A percentile compares a stretch with the other conserved stretches of the same genome.
phyloP scores from a whole-genome alignment of 139 green algal genomes.

The Mychonastes homosphaera region DNA sequence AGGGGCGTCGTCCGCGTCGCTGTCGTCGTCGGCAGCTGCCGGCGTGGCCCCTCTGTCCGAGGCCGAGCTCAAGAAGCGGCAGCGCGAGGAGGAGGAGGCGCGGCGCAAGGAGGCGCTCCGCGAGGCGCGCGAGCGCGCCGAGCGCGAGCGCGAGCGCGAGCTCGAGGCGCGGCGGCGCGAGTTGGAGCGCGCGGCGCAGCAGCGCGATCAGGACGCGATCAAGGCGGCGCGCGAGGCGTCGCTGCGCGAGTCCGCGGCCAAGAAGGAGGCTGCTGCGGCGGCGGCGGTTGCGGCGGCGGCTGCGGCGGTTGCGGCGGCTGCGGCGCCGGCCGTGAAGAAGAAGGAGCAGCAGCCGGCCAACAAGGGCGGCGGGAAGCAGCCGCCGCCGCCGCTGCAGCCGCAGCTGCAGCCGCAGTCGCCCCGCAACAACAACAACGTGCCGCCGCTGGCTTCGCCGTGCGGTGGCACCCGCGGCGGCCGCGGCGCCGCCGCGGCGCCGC shows the following conservation, averaged over 20 bases:
- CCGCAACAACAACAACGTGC: too few species aligned
- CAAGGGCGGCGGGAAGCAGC: too few species aligned
- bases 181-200: slow-evolving; percentile 36
- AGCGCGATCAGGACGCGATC: slow-evolving; percentile 42
- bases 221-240: slow-evolving; percentile 32
- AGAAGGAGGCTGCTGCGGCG: not conserved
- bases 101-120: not conserved
- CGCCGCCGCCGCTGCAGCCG: slow-evolving; percentile 11
- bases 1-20: too few species aligned
- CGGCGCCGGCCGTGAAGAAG: not conserved
- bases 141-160: not conserved
- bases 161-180: slow-evolving; percentile 28
- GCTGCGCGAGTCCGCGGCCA: slow-evolving; percentile 25
- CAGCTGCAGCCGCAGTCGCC: not conserved
- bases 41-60: too few species aligned
- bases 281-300: slow-evolving; percentile 12
- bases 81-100: slow-evolving; percentile 10
- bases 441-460: too few species aligned
- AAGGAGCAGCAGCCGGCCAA: too few species aligned
- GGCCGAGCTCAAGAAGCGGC: slow-evolving; percentile 1
- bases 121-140: not conserved
- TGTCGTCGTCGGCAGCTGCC: too few species aligned
- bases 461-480: not conserved
- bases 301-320: slow-evolving; percentile 6
- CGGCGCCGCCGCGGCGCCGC: not conserved